Conservation (phyloP, 495 filamentous ascomycete species). For the Penicillium chermesinum region DNA sequence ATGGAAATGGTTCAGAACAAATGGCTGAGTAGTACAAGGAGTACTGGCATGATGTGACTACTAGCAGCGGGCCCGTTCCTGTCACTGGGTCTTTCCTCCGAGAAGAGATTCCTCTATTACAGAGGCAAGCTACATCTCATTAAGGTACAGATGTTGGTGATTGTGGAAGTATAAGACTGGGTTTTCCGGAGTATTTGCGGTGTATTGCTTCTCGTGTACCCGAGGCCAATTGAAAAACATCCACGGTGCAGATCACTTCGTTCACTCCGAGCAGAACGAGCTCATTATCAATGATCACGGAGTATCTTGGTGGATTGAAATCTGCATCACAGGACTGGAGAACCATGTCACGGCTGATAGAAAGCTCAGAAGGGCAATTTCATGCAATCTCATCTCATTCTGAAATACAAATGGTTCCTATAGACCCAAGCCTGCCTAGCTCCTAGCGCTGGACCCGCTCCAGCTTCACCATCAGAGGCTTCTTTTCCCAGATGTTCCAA, state of each 20-base stretch:
- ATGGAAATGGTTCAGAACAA: too few relatives aligned
- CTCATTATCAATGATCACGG: not conserved
- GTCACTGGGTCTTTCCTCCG: constrained; percentile 7
- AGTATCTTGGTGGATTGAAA: not conserved
- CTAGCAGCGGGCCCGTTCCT: too few relatives aligned
- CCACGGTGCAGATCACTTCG: not conserved
- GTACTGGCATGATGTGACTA: too few relatives aligned
- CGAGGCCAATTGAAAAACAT: not conserved
- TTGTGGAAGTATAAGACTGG: constrained; percentile 8
- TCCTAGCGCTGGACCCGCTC: constrained; percentile 1
- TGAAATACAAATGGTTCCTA: too few relatives aligned
- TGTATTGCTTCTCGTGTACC: not conserved
- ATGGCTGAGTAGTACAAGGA: too few relatives aligned
- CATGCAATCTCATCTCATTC: too few relatives aligned
- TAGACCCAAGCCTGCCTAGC: not conserved
- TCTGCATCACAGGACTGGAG: too few relatives aligned
- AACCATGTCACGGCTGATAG: too few relatives aligned
- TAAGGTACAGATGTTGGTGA: constrained; percentile 5
- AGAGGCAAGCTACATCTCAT: constrained; percentile 5
- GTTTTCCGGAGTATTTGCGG: not conserved
- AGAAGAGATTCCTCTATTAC: constrained; percentile 12
- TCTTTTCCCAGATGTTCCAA: constrained; percentile 32
- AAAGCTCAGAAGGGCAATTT: too few relatives aligned
- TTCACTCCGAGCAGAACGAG: not conserved
- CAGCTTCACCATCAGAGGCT: constrained; percentile 26